Percentiles rank a stretch among this genome's conserved stretches.
These are phyloP conservation scores for Tylopilus subfusipes DNA, from an alignment of 768 basidiomycete genomes.

Conservation along the genomic window DNA sequence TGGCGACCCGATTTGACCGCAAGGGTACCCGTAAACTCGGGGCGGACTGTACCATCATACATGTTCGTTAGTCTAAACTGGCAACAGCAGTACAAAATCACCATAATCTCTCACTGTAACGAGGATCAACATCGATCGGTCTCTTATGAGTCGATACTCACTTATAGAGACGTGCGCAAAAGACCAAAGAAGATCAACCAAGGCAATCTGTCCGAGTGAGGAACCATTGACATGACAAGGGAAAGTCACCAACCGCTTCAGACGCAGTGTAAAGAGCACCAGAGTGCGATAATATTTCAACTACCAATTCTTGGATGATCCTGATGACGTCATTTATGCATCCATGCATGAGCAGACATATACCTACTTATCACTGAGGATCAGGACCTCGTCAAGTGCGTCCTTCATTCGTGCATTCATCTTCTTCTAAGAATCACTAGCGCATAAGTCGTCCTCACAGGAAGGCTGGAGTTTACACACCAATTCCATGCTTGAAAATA, in stretches of 20 bases:
- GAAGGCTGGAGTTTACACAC: conserved; percentile 40
- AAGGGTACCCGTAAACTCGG: conserved; percentile 86
- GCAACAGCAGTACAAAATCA: conserved; percentile 8
- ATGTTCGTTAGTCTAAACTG: not conserved
- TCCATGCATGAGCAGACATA: not conserved
- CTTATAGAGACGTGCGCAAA: conserved; percentile 82
- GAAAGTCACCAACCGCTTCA: conserved; percentile 59
- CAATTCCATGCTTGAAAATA: conserved; percentile 79
- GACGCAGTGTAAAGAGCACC: conserved; percentile 86
- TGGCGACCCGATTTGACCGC: conserved; percentile 89
- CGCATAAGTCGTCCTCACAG: not conserved
- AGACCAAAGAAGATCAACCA: conserved; percentile 87
- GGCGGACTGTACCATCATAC: conserved; percentile 55
- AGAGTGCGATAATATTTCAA: conserved; percentile 64
- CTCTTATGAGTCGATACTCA: conserved; percentile 35
- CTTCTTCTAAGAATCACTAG: conserved; percentile 56
- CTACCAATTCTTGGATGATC: conserved; percentile 75
- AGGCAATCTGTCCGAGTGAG: conserved; percentile 55
- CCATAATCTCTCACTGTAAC: conserved; percentile 49
- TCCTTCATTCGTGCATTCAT: conserved; percentile 88
- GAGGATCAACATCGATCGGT: not conserved
- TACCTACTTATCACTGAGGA: conserved; percentile 75
- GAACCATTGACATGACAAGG: not conserved
- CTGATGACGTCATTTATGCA: conserved; percentile 34
- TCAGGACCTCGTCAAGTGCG: conserved; percentile 82